Base-by-base conservation (phyloP, 306 rosid species). In the Carpinus viminea region DNA sequence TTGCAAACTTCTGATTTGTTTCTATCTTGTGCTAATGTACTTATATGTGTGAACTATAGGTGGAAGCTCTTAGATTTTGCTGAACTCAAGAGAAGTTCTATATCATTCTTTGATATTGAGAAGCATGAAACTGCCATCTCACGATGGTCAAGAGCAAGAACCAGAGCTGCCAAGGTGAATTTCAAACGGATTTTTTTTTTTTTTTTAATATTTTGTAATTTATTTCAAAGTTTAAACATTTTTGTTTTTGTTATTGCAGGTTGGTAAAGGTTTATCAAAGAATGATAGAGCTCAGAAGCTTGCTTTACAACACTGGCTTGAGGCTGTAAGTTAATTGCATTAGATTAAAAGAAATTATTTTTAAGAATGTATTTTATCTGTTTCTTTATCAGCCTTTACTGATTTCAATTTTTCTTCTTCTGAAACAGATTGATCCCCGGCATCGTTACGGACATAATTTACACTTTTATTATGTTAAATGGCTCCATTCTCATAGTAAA, bases 361-460 rank as follows among this genome's bases (percentile, higher is more conserved):
- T 56, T 13, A 56, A 46, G 21, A n/a, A 41, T 41, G 6, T 41
- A 5, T 41, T 55, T 55, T 51, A 72, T 55, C 46, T n/a, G 20
- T 8, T n/a, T 75, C 52, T 76, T 76, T 76, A 55, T 76, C 57
- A 46, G 60, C 66, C 77, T n/a, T 68, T 74, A 72, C 79, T 80
- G 69, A 88, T 80, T 59, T 66, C 54, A 34, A 24, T 74, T 38
- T 70, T 83, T 83, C 34, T 72, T 24, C 8, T 41, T 79, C 79
- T 21, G 36, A 75, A 80, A 79, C 83, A 96, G 99, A 96, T 96
- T 81, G 99, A 96, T 60, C 99, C 99, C 2, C 90, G 99, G 74
- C 99, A 96, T 78, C 94, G 99, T 20, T 96, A 96, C 72, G 99
- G 99, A 83, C 99, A 96, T 83, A 96, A 96, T 85, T 89, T 96